These are phyloP conservation scores for Grigorovia transvaalensis DNA, from an alignment of 805 yeast species.

Conservation along the genomic window DNA sequence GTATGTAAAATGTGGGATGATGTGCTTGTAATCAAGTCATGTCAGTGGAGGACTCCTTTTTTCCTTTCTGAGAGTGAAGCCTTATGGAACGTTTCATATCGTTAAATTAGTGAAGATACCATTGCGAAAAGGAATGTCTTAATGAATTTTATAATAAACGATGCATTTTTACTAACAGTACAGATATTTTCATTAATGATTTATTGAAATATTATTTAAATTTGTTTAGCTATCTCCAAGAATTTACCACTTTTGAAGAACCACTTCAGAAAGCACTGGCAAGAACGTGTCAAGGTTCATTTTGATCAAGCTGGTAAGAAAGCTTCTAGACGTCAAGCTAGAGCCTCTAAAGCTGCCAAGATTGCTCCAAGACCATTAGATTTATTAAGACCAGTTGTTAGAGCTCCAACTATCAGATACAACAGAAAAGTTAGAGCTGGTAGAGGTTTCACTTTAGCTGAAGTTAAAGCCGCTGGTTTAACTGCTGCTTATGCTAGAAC, in stretches of 20 bases:
- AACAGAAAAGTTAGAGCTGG: constrained; percentile 99
- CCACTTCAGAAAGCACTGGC: constrained; percentile 99
- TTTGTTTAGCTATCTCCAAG: constrained; percentile 80
- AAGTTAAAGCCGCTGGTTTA: constrained; percentile 95
- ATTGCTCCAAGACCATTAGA: constrained; percentile 98
- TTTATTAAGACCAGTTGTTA: constrained; percentile 90
- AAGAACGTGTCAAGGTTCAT: constrained; percentile 98
- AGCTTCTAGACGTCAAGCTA: constrained; percentile 90
- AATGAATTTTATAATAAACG: neutral
- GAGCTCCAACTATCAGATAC: constrained; percentile 98
- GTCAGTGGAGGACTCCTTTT: neutral
- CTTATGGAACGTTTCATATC: neutral
- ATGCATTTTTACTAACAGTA: constrained; percentile 1
- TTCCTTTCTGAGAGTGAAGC: neutral
- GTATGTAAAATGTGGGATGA: constrained; percentile 24
- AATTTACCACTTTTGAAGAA: constrained; percentile 97
- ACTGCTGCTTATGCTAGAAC: constrained; percentile 94
- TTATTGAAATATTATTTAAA: neutral
- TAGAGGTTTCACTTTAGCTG: constrained; percentile 97
- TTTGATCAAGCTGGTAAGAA: constrained; percentile 99
- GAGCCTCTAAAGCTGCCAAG: constrained; percentile 88
- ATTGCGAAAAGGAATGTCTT: too few relatives aligned
- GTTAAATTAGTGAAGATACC: too few relatives aligned
- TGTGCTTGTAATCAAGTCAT: neutral
- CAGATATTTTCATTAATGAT: neutral